Evolutionary conservation across 1,284 basidiomycete genomes (phyloP), one percentile per base, ranked within the genome.

Genomic region (Mycosarcoma mackinlayi): DNA sequence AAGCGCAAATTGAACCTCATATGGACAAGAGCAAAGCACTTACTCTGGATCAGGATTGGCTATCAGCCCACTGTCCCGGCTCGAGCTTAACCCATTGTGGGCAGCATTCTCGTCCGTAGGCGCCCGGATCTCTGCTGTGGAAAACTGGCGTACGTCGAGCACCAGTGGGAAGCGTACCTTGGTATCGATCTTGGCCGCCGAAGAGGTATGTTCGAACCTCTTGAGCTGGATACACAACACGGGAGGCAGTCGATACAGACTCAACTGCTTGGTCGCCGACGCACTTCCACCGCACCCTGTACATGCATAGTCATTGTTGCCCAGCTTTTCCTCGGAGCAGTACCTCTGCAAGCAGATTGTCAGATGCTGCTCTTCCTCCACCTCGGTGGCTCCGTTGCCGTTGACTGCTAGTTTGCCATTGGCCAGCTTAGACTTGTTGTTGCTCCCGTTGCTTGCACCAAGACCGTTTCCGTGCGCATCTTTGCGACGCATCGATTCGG

Each of bases 151-250:
- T 91, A 98, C 94, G 81, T 96, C 92, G 41, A 97, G 86, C 39
- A 86, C 86, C 3, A 89, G 87, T 0, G 94, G 93, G 80, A 96
- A 93, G 3, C 89, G 88, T 48, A 98, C 89, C 23, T 87, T 88
- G 1, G 88, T 86, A 78, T 95, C 93, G 56, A 98, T 90, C 85
- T 98, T 98, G 35, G 58, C 39, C 0, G 73, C 61, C 7, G 63
- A 40, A 2, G 91, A 88, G 23, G 87, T 86, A 76, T 97, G 93
- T 77, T 96, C 94, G 82, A 97, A 98, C 4, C 94, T 89, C 93
- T 98, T 98, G 84, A 98, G 90, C 83, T 98, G 95, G 75, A 98
- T 92, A 74, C 91, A 93, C 41, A 98, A 85, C 0, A 96, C 93
- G 0, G 92, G 91, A 0, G 95, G 94, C 4, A 98, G 86, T 66